Base-by-base conservation (phyloP, 2,329 filamentous ascomycete genomes). In the Ambrosiella cleistominuta region DNA sequence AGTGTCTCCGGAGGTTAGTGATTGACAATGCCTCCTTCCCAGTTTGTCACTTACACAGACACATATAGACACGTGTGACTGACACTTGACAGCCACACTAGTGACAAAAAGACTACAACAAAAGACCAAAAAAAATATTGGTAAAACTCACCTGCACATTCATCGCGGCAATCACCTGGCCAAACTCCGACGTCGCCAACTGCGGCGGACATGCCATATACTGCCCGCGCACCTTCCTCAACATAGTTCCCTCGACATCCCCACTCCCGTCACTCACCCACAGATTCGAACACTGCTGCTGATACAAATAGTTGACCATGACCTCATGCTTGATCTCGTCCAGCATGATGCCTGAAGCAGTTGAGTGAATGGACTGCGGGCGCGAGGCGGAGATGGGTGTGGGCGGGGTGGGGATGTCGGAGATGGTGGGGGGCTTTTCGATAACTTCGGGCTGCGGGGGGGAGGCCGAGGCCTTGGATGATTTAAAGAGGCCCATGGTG, bases 271-370 rank as follows among this genome's bases (percentile, higher is more conserved):
- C 82, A 38, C 79, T 80, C 17, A 88, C 81, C 86, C 86, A 89
- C 39, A 88, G 75, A 61, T 81, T 78, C 11, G 79, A 78, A 65
- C 83, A 88, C 70, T 88, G 85, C 67, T 89, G 84, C 68, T 89
- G 85, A 69, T 88, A 88, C 35, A 90, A 73, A 67, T 87, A 88
- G 70, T 86, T 88, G 61, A 86, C 84, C 85, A 89, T 89, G 61
- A 89, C 83, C 68, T 89, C 85, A 65, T 88, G 82, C 69, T 85
- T 86, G 69, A 88, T 85, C 62, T 86, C 83, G 61, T 86, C 82
- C 9, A 85, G 68, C 59, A 76, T 69, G 44, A 77, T 79, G 65
- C 75, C 39, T 2, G 58, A 60, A 9, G 27, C 42, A 9, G 36
- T 52, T 1, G 54, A 56, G 35, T 15, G 38, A 1, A 47, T 56